Evolutionary conservation across 768 basidiomycete genomes (phyloP), one percentile per base, ranked within the genome.

Genomic region (Termitomyces sp.): DNA sequence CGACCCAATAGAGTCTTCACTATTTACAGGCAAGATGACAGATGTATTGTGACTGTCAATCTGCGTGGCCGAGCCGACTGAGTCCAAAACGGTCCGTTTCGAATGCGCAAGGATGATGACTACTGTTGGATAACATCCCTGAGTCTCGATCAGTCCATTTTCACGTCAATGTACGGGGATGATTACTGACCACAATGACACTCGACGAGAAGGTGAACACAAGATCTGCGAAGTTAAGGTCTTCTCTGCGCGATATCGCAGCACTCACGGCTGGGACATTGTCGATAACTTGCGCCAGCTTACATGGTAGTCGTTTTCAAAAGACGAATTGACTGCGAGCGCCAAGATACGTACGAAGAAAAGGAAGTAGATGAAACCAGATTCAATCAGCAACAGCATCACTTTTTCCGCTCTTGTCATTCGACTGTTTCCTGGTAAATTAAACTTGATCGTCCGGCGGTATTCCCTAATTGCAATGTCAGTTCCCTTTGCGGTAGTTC

Each of bases 341-440:
- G 31, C 31, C 4, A 39, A 16, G 3, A 45, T 18, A 46, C 59
- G n/a, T 53, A 60, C 55, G 39, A 56, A 60, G 39, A 56, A 56
- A 36, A 60, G 55, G 39, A 60, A 48, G 16, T 56, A 56, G 1
- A 55, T 15, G 28, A 59, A 59, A 6, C 58, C 54, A 51, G 55
- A 60, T 24, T 49, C 45, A 12, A 56, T 22, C 41, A 56, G 29
- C 44, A 60, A 33, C 7, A 55, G 18, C 54, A 60, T 55, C 22
- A 56, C 50, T 22, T 53, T 60, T 31, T 56, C 45, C 18, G 41
- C 45, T 24, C 36, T 55, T n/a, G 54, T 56, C 18, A n/a, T 36
- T 26, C 37, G 26, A 5, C 44, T 39, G 18, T 24, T 20, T 39
- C 22, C 36, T 4, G 41, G 28, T 15, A 48, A 16, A 13, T 46